Evolutionary conservation across 1,284 basidiomycete species (phyloP), one percentile per base, ranked within the genome.

Genomic region (Pseudozyma hubeiensis): DNA sequence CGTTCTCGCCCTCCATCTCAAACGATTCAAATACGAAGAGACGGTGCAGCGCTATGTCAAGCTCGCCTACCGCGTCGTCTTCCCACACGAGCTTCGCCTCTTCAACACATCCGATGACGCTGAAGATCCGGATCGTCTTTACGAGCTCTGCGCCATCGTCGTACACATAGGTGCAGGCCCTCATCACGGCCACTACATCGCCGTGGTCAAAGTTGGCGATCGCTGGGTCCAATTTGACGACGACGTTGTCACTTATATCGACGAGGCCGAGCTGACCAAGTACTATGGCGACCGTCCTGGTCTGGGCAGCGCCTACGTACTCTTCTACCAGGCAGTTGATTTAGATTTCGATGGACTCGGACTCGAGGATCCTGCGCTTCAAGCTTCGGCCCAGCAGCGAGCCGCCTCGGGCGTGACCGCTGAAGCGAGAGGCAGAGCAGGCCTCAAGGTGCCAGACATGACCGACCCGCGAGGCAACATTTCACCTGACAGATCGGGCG

Each of bases 11-110:
- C 87, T 99, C 41, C 96, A 99, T 85, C 87, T 99, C 56, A 99
- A 99, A 86, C 90, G 97, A 35, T 99, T 99, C 90, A 97, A 96
- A 85, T 97, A 94, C 83, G 94, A 97, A 84, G 94, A 97, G 84
- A 90, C 93, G 66, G 86, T 92, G 5, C 90, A 91, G 69, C 90
- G 90, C 75, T 94, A 94, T 85, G 92, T 95, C 87, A 99, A 98
- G 85, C 90, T 98, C 51, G 90, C 92, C 14, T 98, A 98, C 83
- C 92, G 96, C 29, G 95, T 99, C 61, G 93, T 93, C 5, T 99
- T 99, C 85, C 96, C 97, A 1, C 89, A 93, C 70, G 91, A 97
- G 84, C 89, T 99, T 33, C 90, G 95, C 56, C 87, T 99, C 59
- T 97, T 97, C 87, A 98, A 98, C 84, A 98, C 96, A 35, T 92